Base-by-base conservation (phyloP, 176 grass and related monocot genomes). In the Tuctoria greenei region DNA sequence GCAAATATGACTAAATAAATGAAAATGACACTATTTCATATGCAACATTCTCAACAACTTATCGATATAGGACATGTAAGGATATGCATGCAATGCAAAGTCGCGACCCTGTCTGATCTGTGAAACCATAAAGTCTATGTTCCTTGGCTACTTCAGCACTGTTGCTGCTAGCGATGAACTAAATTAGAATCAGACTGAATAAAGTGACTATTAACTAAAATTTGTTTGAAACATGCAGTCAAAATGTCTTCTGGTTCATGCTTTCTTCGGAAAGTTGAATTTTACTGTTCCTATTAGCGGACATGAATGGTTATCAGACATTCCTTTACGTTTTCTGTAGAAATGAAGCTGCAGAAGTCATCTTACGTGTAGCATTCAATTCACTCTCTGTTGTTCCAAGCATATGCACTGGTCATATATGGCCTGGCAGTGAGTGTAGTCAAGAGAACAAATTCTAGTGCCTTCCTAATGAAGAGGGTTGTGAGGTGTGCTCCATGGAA, bases 71-170 rank as follows among this genome's bases (percentile, higher is more conserved):
- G 17, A 62, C 62, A 12, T 34, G 39, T 9, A 36, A 31, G 9
- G 17, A 62, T 75, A 12, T 34, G 39, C 9, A 36, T 18, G 34
- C 62, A 12, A 18, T 18, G 34, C 62, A 12, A 18, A 62, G 25
- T 62, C 45, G 18, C 6, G 6, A 27, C 13, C 0, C 10, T 6
- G 28, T 61, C 7, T 36, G 59, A 60, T 31, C 26, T 13, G 17
- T 8, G 59, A 61, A 74, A 44, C 24, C 42, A 34, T 1, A 28
- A 18, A 47, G 6, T 21, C 35, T n/a, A 17, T 76, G 58, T 59
- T 37, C 65, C 47, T 70, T 64, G 51, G 26, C 57, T 61, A 67
- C 31, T 75, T 8, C 23, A 72, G 27, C 73, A 74, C 61, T 83
- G 10, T 63, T 63, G 4, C 37, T 69, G 20, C 46, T 78, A 67